Conservation (phyloP, 768 basidiomycete species). For the Mycena sanguinolenta region DNA sequence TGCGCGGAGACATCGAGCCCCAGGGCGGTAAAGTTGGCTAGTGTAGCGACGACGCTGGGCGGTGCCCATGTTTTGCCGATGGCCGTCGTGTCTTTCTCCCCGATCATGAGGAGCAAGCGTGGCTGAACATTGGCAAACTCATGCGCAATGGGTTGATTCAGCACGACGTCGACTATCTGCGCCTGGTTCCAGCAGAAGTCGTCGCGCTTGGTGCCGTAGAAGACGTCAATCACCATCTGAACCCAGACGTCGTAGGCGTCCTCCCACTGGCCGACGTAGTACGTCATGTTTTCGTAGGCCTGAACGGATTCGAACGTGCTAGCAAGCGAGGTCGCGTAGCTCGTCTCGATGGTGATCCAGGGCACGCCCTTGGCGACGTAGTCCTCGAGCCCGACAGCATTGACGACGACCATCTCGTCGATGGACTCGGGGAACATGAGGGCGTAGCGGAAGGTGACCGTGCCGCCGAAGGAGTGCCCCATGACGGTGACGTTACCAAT, state of each 20-base stretch:
- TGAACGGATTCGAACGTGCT: conserved; percentile 22
- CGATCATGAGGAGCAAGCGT: conserved; percentile 26
- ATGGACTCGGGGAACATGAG: conserved; percentile 24
- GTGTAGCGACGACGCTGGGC: conserved; percentile 17
- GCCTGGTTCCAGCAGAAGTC: conserved; percentile 23
- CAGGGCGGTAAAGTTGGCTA: conserved; percentile 21
- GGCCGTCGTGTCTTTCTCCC: conserved; percentile 25
- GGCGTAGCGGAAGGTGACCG: conserved; percentile 24
- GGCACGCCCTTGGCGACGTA: conserved; percentile 23
- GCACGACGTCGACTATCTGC: conserved; percentile 23
- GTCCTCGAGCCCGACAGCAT: conserved; percentile 24
- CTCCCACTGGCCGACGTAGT: conserved; percentile 28
- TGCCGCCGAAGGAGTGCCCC: conserved; percentile 27
- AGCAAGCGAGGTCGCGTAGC: conserved; percentile 4
- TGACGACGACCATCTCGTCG: conserved; percentile 23
- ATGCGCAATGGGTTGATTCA: conserved; percentile 20
- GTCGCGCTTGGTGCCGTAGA: conserved; percentile 22
- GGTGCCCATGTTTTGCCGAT: conserved; percentile 25
- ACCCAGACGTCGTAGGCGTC: conserved; percentile 21
- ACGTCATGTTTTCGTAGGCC: conserved; percentile 26
- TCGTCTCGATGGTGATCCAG: conserved; percentile 22
- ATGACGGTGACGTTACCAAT: conserved; percentile 23
- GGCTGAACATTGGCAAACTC: conserved; percentile 14
- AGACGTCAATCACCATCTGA: conserved; percentile 23
- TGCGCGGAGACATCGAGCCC: conserved; percentile 17